These are phyloP conservation scores for Durusdinium trenchii DNA, from an alignment of 73 alveolate species.

Conservation along the genomic window DNA sequence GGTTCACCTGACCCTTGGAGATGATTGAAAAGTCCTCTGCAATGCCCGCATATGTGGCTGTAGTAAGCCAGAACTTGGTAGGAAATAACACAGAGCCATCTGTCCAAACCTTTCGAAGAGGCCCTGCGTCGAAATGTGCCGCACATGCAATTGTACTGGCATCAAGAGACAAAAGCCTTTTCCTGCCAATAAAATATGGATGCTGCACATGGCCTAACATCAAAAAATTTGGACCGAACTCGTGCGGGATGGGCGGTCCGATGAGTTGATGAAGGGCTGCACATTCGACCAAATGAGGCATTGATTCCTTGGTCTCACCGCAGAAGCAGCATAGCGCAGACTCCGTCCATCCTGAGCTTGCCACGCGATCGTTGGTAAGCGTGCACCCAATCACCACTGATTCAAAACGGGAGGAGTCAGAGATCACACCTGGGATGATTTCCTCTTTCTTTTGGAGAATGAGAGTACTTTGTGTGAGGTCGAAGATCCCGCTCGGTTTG, in stretches of 20 bases:
- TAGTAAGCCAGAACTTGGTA: not conserved
- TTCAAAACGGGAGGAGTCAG: not conserved
- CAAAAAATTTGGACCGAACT: not conserved
- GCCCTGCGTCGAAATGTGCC: not conserved
- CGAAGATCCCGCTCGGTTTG: not conserved
- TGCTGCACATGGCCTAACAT: not conserved
- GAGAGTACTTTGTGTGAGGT: not conserved
- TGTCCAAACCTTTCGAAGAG: not conserved
- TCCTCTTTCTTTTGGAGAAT: not conserved
- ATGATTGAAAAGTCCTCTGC: not conserved
- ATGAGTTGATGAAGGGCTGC: not conserved
- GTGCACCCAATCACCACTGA: not conserved
- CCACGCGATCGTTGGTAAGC: not conserved
- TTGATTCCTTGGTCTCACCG: not conserved
- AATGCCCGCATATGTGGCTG: not conserved
- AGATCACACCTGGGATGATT: not conserved
- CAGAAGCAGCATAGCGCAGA: not conserved
- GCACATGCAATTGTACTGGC: not conserved
- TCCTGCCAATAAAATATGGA: no score
- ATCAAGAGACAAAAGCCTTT: no score
- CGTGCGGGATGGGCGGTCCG: not conserved
- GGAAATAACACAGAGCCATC: not conserved
- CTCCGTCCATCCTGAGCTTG: not conserved
- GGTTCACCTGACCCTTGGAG: no score
- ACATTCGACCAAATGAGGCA: not conserved